Evolutionary conservation across 768 basidiomycete genomes (phyloP), one percentile per base, ranked within the genome.

Genomic region (Pulveroboletus ravenelii): DNA sequence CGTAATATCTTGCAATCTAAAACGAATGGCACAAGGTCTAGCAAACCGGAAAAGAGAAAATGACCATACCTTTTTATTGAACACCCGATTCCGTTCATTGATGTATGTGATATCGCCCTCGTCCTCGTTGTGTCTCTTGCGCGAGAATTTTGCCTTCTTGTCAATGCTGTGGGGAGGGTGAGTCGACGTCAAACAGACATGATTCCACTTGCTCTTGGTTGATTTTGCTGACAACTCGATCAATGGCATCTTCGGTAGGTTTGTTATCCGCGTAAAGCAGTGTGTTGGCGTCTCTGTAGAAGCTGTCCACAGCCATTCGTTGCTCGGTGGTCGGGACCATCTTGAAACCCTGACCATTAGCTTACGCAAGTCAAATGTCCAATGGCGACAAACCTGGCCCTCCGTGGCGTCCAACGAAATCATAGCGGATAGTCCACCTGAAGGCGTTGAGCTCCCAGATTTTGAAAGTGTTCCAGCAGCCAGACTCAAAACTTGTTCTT

Each of bases 61-160:
- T 30, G 40, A 29, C 30, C 68, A 15, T 25, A 85, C 89, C 86
- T 95, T 96, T 74, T 93, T 93, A 81, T 97, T 96, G 79, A 96
- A 98, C 41, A 96, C 93, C 55, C 92, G 82, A 70, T 97, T 94
- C 70, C 88, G 86, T 70, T 98, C 92, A 76, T 99, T 99, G 80
- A 99, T 99, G 67, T 98, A 99, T 6, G 93, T 98, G 68, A 99
- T 89, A 59, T 97, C 94, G 47, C 90, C 93, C 53, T 94, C 87
- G 45, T 90, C 89, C 61, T 97, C 93, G 74, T 95, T 93, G 67
- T 75, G 80, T 58, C 78, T 81, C 71, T 95, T 95, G 57, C 93
- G 79, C 36, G 89, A 93, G 73, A 92, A 91, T 63, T 89, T 93
- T 63, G 80, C 76, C 67, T 90, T 87, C 75, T 91, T 89, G 73